Base-by-base conservation (phyloP, 148 eudicot genomes). In the Mesembryanthemum crystallinum region DNA sequence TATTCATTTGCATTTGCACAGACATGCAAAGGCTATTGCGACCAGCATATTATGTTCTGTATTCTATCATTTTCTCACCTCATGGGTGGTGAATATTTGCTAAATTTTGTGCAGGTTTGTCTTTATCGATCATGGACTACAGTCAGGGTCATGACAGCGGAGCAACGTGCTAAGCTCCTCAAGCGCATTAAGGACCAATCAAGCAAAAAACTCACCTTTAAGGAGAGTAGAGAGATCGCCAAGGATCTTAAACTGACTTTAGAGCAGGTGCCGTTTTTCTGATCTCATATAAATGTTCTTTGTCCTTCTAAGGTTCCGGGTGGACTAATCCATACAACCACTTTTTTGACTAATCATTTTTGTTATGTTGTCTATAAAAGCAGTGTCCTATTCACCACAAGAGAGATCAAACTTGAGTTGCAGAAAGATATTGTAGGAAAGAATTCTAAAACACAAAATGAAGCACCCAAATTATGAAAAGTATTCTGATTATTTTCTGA, bases 171-270 rank as follows among this genome's bases (percentile, higher is more conserved):
- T 59, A 89, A 92, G 83, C 97, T 95, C 64, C 81, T 83, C 60
- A 90, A 95, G 86, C 87, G 89, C 78, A 75, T 94, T 23, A 87
- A 81, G 69, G 88, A 89, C 76, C 90, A 83, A 64, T 81, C 82
- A 35, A 64, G 73, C 72, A 88, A 85, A 78, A 95, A 90, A 78
- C 89, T 95, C 69, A 73, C 96, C 61, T 88, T 88, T 73, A 78
- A 80, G 78, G 96, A 90, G 80, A 92, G 98, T 77, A 84, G 86
- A 82, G 84, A 85, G 87, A 89, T 95, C 57, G 96, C 99, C 25
- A 87, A 85, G 77, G 96, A 92, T 77, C 91, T 95, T 61, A 86
- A 89, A 80, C 82, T 95, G 83, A 86, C 96, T 69, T 76, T 95
- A 66, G 94, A 91, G 81, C 99, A 95, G 97, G 99, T 94, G 74